Base-by-base conservation (phyloP, 768 basidiomycete species). In the Clitopilus hobsonii region DNA sequence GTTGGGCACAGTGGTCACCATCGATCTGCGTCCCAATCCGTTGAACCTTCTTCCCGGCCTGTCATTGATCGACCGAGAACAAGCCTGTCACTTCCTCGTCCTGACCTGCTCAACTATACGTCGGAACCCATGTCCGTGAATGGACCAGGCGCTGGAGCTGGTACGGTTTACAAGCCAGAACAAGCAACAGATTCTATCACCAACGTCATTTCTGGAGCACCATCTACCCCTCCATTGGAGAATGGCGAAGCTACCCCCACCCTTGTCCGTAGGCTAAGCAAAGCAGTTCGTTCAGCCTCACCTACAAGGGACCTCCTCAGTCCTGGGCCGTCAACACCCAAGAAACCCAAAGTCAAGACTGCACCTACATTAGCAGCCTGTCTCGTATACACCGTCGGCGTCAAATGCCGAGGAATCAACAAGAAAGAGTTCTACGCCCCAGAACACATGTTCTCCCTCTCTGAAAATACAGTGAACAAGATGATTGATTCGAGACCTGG, bases 331-430 rank as follows among this genome's bases (percentile, higher is more conserved):
- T 38, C 50, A 29, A 48, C 54, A 22, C 59, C 26, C 25, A 55
- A 72, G 41, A 66, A 56, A 61, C 69, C 45, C 18, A 90, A 88
- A 69, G 75, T 74, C 20, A 89, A 84, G 67, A 91, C 93, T 83
- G 93, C 94, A 0, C 59, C 77, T 3, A 78, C 80, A 1, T 80
- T 99, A 1, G 80, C 85, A 1, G 74, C 81, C 0, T 78, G 98
- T n/a, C 79, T 99, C 8, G 89, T 98, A 24, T 98, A 98, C 69
- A 98, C 96, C 2, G 85, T 96, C 47, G 97, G 97, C 6, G 94
- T 98, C 56, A 97, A 97, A 65, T 97, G 89, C 59, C 86, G 86
- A 14, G 95, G 96, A 0, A 82, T 99, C 68, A 92, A 93, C 74
- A 91, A 94, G 72, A 88, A 90, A 62, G 89, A 92, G 60, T 74